Base-by-base conservation (phyloP, 306 rosid genomes). In the Cyamopsis tetragonoloba region DNA sequence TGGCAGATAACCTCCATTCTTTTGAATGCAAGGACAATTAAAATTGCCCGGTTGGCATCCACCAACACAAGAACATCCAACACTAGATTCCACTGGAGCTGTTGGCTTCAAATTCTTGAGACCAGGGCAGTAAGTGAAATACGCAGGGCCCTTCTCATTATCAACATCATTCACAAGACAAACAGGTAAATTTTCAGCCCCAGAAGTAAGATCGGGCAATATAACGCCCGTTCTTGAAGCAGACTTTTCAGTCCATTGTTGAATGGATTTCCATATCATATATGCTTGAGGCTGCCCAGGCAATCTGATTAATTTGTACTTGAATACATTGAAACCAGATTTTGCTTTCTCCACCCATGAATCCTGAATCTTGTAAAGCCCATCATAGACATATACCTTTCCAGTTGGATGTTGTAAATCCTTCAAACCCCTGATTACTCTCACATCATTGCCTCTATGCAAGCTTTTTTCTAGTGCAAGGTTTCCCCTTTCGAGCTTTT, bases 401-500 rank as follows among this genome's bases (percentile, higher is more conserved):
- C 88, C 93, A 1, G 89, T 53, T 64, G 86, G 81, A 71, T 80
- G 84, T 39, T 73, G 64, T 3, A 22, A 1, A 77, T 90, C 97
- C 78, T 6, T 83, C 7, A 93, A 4, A 37, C 98, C 98, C 62
- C 96, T 86, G 70, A 89, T 74, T 17, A 92, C 98, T 80, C 98
- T 82, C 42, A 92, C 89, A 6, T 83, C 92, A 49, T 89, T 89
- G 43, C 87, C 92, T 42, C 85, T 80, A 68, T 84, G 95, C 74
- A 80, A 54, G 73, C 95, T 89, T 70, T 86, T 89, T 62, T 89
- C 96, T 77, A 92, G 56, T 18, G 98, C 98, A 51, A 92, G 98
- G 79, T 92, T 92, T 42, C 98, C 98, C 81, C 96, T 89, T 87
- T 92, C 98, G 37, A 92, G 98, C 83, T 92, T 92, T 72, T 92